Percentiles rank a stretch among this genome's conserved stretches.
Evolutionary conservation across 208 protist genomes (phyloP).

Genomic region (Trypanosoma scelopori): DNA sequence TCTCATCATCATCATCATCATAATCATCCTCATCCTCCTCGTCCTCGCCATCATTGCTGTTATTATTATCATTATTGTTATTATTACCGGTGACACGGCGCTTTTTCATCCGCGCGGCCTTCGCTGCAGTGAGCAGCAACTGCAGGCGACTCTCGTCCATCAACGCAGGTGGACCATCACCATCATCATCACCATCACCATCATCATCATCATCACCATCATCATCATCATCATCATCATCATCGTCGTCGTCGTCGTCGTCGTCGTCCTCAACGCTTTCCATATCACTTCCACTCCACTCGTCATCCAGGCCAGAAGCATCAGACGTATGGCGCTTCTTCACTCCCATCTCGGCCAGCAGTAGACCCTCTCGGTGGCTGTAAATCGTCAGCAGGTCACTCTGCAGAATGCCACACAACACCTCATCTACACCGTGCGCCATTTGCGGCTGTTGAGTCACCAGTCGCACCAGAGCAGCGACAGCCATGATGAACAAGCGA

Average conservation of each 20-base stretch:
- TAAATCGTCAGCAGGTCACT: constrained; percentile 46
- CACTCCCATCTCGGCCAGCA: constrained; percentile 30
- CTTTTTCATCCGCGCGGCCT: background rate
- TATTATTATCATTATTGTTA: background rate
- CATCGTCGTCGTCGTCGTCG: constrained; percentile 41
- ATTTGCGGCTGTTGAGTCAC: constrained; percentile 4
- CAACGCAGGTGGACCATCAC: constrained; percentile 14
- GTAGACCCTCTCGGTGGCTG: constrained; percentile 34
- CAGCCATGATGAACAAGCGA: constrained; percentile 55
- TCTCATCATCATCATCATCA: constrained; percentile 63
- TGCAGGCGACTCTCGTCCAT: constrained; percentile 35
- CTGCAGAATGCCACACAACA: constrained; percentile 50
- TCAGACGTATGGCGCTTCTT: constrained; percentile 16
- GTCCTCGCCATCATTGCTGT: constrained; percentile 18
- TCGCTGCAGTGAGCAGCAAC: background rate
- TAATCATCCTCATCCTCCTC: constrained; percentile 29
- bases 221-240: constrained; percentile 5
- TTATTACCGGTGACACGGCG: background rate
- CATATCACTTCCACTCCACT: constrained; percentile 33
- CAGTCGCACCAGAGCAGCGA: constrained; percentile 31
- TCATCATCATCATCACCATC: constrained; percentile 39
- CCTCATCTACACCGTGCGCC: constrained; percentile 21
- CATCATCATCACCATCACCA: constrained; percentile 8
- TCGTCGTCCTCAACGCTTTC: constrained; percentile 37
- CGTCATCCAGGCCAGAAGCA: constrained; percentile 7